These are phyloP conservation scores for Plenodomus lindquistii DNA, from an alignment of 2,329 filamentous ascomycete species.

Conservation along the genomic window DNA sequence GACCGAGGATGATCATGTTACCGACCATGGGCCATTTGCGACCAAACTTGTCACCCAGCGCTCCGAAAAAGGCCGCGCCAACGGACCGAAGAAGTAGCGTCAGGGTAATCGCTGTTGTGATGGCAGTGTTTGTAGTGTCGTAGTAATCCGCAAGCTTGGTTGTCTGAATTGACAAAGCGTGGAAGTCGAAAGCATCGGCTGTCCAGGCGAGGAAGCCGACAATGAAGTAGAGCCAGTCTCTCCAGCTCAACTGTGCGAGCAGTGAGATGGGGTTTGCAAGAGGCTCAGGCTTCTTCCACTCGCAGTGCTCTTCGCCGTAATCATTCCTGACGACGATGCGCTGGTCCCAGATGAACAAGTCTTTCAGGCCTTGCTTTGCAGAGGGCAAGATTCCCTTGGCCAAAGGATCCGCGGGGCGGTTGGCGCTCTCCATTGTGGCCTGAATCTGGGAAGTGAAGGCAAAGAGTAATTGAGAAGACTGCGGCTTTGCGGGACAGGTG, in stretches of 20 bases:
- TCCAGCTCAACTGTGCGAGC: slow-evolving; percentile 63
- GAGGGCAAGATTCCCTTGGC: slow-evolving; percentile 67
- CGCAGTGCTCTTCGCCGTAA: slow-evolving; percentile 65
- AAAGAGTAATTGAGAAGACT: slow-evolving; percentile 5
- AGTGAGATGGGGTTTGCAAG: slow-evolving; percentile 73
- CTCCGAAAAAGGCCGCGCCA: slow-evolving; percentile 75
- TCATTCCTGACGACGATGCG: slow-evolving; percentile 69
- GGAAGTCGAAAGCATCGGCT: slow-evolving; percentile 83
- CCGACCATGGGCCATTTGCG: slow-evolving; percentile 82
- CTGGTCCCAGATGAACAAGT: slow-evolving; percentile 76
- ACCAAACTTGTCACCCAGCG: slow-evolving; percentile 77
- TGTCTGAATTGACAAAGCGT: slow-evolving; percentile 78
- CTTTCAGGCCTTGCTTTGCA: slow-evolving; percentile 64
- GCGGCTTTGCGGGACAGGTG: slow-evolving; percentile 11
- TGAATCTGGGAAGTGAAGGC: slow-evolving; percentile 4
- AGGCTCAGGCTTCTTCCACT: slow-evolving; percentile 70
- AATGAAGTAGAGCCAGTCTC: slow-evolving; percentile 74
- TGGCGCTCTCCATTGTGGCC: slow-evolving; percentile 33
- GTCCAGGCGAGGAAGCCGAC: slow-evolving; percentile 78
- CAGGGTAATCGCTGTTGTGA: slow-evolving; percentile 75
- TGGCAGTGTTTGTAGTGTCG: slow-evolving; percentile 64
- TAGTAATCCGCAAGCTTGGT: slow-evolving; percentile 68
- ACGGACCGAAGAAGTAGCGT: slow-evolving; percentile 75
- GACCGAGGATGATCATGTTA: slow-evolving; percentile 74
- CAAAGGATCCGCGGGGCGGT: slow-evolving; percentile 66